Base-by-base conservation (phyloP, 1,139 yeast genomes). In the Saccharomyces hybrid region DNA sequence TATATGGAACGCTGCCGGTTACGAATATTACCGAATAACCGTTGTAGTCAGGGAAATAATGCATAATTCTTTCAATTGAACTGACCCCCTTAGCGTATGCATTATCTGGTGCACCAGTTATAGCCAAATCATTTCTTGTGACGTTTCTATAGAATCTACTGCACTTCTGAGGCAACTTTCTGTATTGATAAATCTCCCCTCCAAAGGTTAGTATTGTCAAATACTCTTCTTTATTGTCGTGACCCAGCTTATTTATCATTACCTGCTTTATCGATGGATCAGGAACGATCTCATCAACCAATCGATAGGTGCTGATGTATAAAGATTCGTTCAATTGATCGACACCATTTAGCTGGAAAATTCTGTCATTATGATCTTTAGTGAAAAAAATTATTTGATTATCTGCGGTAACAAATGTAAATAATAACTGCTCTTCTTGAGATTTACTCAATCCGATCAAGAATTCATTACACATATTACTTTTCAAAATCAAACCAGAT, bases 221-320 rank as follows among this genome's bases (percentile, higher is more conserved):
- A 66, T 82, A 84, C 60, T 88, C 53, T 53, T 79, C 75, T 27
- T 75, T 70, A 23, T 63, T 60, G 38, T 65, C 64, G 61, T 86
- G 88, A 2, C 96, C 97, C 48, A 89, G 66, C 49, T 78, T 80
- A 52, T 82, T 79, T 52, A 85, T 76, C 64, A 85, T 78, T 2
- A 86, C 78, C 68, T 87, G 93, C 64, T 85, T 86, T 55, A 87
- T 81, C 47, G 80, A 80, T 1, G 93, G 91, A 71, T 86, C 93
- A 7, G 89, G 89, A 23, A 75, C 72, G 25, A 82, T 77, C 28
- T 81, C 80, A 44, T 79, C 80, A 34, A 78, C 78, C 5, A 79
- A 76, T 57, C 82, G 85, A 71, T 84, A 86, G 48, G 79, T 75
- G 8, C 79, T 80, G 19, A 86, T 71, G 27, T 72, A 73, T 34